These are phyloP conservation scores for Berberis thunbergii DNA, from an alignment of 164 flowering plant genomes.

Conservation along the genomic window DNA sequence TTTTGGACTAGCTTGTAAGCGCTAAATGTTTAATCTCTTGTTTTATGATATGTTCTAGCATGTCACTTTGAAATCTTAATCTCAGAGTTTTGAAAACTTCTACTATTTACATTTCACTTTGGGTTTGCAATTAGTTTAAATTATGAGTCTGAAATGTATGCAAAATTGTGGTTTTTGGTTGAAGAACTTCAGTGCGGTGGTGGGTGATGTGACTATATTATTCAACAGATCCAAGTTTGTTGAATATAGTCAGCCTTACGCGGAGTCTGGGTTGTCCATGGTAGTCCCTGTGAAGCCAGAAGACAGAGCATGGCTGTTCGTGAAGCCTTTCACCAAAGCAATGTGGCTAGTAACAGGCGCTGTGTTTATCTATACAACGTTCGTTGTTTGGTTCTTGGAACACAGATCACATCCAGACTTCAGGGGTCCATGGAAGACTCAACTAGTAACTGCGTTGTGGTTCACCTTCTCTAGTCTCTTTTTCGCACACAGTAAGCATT, in stretches of 20 bases:
- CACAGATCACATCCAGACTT: slow-evolving; percentile 33
- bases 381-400: slow-evolving; percentile 29
- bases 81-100: too few relatives aligned
- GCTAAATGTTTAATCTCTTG: too few relatives aligned
- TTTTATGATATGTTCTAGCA: too few relatives aligned
- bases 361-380: slow-evolving; percentile 27
- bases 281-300: slow-evolving; percentile 25
- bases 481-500: slow-evolving; percentile 54
- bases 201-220: slow-evolving; percentile 46
- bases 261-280: slow-evolving; percentile 38
- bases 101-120: background rate
- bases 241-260: slow-evolving; percentile 45
- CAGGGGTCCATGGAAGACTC: slow-evolving; percentile 30
- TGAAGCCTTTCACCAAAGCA: slow-evolving; percentile 41
- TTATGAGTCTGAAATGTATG: background rate
- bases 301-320: slow-evolving; percentile 24
- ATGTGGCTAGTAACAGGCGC: slow-evolving; percentile 40
- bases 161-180: background rate
- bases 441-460: slow-evolving; percentile 41
- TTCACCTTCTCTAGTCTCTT: slow-evolving; percentile 49
- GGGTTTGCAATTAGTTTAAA: background rate
- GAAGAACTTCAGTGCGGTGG: slow-evolving; percentile 24
- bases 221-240: slow-evolving; percentile 27
- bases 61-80: too few relatives aligned
- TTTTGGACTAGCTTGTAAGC: too few relatives aligned